Evolutionary conservation across 2,329 filamentous ascomycete genomes (phyloP), one percentile per base, ranked within the genome.

Genomic region (Aaosphaeria pasadenensis): DNA sequence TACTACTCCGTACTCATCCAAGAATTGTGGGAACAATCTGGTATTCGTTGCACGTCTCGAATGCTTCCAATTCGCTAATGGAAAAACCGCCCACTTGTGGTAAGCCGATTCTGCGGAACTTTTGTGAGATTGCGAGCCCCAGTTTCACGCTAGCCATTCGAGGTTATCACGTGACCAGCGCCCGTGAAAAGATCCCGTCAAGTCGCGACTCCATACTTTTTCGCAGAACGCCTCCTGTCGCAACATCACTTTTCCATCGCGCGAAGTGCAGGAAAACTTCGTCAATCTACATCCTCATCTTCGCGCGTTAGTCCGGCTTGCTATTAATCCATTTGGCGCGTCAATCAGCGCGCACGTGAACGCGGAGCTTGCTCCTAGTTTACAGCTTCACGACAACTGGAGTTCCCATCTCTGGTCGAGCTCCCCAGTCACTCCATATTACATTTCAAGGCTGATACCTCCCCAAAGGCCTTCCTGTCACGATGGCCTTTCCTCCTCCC

Each of bases 381-480:
- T 45, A 17, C 43, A 13, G 33, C 43, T 36, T 35, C 43, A 29
- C 31, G 43, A 30, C 32, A 39, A 45, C 43, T 45, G 43, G 33
- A 24, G 43, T 30, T n/a, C 11, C 43, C 17, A 40, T 40, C 39
- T 40, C 39, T 40, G 42, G 41, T 44, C 39, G 17, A 47, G 45
- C 32, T 43, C 39, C 13, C n/a, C 9, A 11, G 29, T n/a, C 39
- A 43, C 7, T 13, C 38, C 38, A n/a, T 11, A 17, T 30, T 43
- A 9, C 29, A 9, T 6, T 28, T n/a, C 39, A 41, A 11, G 32
- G 39, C 11, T 6, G 24, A 57, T 35, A 51, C 52, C 51, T 55
- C 60, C 59, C 73, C 33, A 36, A 36, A n/a, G n/a, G 3, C 11
- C 24, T 24, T 17, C 39, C 4, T 40, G 48, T 51, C 85, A 84